Conservation (phyloP, 306 rosid genomes). For the Pyrus betulifolia region DNA sequence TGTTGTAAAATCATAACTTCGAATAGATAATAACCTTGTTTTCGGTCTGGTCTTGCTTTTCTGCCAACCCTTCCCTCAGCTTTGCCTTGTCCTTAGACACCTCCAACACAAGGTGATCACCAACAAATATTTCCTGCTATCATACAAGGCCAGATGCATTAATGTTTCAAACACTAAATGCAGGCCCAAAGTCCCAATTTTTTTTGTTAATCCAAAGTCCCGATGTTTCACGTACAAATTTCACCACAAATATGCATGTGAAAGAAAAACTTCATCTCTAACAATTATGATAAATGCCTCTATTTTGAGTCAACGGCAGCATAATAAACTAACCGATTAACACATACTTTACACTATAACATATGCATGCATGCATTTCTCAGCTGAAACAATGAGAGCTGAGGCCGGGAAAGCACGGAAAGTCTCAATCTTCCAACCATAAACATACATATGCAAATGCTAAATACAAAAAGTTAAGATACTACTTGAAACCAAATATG, state of each 20-base stretch:
- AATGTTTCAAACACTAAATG: background rate
- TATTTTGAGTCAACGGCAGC: too few species aligned
- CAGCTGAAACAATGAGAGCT: background rate
- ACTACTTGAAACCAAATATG: background rate
- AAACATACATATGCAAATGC: background rate
- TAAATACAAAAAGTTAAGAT: background rate
- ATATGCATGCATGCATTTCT: too few species aligned
- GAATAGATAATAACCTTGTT: conserved; percentile 63
- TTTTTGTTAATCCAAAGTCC: too few species aligned
- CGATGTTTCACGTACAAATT: too few species aligned
- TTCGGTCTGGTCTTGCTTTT: conserved; percentile 29
- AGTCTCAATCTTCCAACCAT: background rate
- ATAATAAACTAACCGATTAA: too few species aligned
- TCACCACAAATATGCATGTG: too few species aligned
- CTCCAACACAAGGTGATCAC: conserved; percentile 16
- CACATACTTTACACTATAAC: too few species aligned
- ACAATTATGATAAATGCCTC: background rate
- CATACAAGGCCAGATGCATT: background rate
- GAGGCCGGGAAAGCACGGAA: too few species aligned
- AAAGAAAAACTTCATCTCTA: too few species aligned
- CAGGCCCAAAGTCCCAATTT: too few species aligned
- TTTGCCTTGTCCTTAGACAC: conserved; percentile 21
- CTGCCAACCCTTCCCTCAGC: too few species aligned
- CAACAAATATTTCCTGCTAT: background rate
- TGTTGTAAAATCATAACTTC: too few species aligned